Percentiles rank a stretch among this genome's conserved stretches.
Conservation (phyloP, 306 rosid species). For the Lotus japonicus region DNA sequence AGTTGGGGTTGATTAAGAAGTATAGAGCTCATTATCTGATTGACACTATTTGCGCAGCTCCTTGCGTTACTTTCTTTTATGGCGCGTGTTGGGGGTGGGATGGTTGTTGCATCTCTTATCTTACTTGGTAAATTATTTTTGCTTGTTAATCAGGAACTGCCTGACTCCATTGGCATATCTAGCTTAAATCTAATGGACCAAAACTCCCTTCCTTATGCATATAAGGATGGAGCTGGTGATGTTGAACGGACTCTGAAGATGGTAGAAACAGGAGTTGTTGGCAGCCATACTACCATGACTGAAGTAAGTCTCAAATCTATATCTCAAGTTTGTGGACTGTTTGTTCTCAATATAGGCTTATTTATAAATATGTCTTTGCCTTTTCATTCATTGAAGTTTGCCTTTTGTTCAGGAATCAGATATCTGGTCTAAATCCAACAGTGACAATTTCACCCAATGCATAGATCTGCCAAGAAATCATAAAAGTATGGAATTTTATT, state of each 20-base stretch:
- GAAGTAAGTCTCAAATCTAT: constrained; percentile 47
- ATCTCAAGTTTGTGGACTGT: constrained; percentile 10
- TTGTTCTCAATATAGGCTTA: background rate
- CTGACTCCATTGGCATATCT: constrained; percentile 34
- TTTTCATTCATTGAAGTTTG: constrained; percentile 27
- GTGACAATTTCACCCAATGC: constrained; percentile 73
- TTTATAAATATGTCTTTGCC: background rate
- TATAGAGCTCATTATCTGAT: constrained; percentile 5
- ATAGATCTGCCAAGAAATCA: constrained; percentile 44
- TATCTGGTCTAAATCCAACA: constrained; percentile 67
- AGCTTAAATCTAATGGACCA: constrained; percentile 36
- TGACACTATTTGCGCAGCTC: background rate
- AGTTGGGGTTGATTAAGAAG: constrained; percentile 3
- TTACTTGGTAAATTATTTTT: constrained; percentile 11
- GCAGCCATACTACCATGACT: constrained; percentile 31
- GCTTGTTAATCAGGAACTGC: constrained; percentile 44
- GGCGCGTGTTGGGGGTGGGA: background rate
- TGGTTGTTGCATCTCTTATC: constrained; percentile 15
- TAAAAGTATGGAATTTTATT: constrained; percentile 46
- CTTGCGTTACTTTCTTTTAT: constrained; percentile 6
- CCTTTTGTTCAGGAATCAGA: constrained; percentile 56
- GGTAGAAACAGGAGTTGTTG: constrained; percentile 40
- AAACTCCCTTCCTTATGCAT: constrained; percentile 36
- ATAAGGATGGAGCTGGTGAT: constrained; percentile 49
- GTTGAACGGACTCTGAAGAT: constrained; percentile 61